Base-by-base conservation (phyloP, 345 rosid species). In the Garcia nutans region DNA sequence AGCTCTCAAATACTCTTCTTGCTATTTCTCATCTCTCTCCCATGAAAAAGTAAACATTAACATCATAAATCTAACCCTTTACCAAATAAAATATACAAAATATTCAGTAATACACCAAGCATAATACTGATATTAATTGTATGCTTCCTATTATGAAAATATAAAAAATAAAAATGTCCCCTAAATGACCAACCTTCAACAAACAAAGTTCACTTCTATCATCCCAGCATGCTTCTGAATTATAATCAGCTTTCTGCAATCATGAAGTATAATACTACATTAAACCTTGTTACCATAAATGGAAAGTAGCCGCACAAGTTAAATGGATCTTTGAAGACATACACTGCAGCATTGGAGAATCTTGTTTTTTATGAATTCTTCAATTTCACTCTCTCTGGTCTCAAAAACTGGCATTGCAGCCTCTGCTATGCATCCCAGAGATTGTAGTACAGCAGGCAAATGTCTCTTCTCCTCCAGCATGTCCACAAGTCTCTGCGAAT, bases 371-470 rank as follows among this genome's bases (percentile, higher is more conserved):
- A 96, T 88, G 74, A 89, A 93, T 73, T 92, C 94, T 71, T 85
- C 88, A 74, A 96, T 85, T 82, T 96, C 98, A 28, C 78, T 85
- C 84, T 93, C 98, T 83, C 99, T 92, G 65, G 99, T 96, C 80
- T 96, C 99, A 76, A 93, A 96, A 79, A 96, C 96, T 0, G 99
- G 90, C 93, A 90, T 91, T 2, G 99, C 99, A 76, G 93, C 90
- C 86, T 93, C 92, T 42, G 99, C 97, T 78, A 96, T 96, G 82
- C 99, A 96, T 76, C 99, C 99, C 78, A 96, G 84, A 71, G 97
- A 90, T 71, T 96, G 99, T 55, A 96, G 90, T 42, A 96, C 92
- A 70, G 99, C 92, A 17, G 99, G 97, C 70, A 92, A 89, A 85
- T 93, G 86, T 54, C 90, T 87, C 89, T 84, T 91, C 82, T 96